Conservation (phyloP, 495 filamentous ascomycete species). For the Amorphotheca resinae region DNA sequence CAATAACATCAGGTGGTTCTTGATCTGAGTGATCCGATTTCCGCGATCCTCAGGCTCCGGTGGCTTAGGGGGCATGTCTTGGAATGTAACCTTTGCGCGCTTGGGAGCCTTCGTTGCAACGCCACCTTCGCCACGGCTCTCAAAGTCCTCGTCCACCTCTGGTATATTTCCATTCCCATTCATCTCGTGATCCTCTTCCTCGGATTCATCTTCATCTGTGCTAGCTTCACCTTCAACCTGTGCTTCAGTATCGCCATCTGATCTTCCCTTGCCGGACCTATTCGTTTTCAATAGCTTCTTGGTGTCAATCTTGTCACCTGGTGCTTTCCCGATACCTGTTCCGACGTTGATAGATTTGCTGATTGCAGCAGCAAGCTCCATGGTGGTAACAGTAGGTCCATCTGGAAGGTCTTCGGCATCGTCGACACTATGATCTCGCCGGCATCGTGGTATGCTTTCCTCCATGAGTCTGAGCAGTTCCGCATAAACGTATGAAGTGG, state of each 20-base stretch:
- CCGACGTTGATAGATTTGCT: constrained; percentile 29
- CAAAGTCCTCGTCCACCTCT: constrained; percentile 17
- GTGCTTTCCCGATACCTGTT: constrained; percentile 17
- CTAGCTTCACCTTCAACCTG: constrained; percentile 29
- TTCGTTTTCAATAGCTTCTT: constrained; percentile 4
- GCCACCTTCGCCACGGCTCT: constrained; percentile 23
- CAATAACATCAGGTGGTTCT: constrained; percentile 67
- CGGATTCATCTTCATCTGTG: constrained; percentile 14
- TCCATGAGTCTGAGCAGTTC: constrained; percentile 58
- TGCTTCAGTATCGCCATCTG: constrained; percentile 10
- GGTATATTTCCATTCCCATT: constrained; percentile 9
- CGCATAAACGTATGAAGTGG: constrained; percentile 62
- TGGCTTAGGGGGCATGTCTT: constrained; percentile 19
- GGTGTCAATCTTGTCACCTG: not conserved
- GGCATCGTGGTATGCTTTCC: constrained; percentile 51
- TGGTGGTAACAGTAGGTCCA: constrained; percentile 28
- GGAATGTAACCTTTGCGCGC: constrained; percentile 19
- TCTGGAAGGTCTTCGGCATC: constrained; percentile 34
- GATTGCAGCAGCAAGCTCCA: constrained; percentile 34
- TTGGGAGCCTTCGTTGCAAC: constrained; percentile 16
- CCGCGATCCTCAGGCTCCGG: constrained; percentile 18
- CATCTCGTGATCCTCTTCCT: constrained; percentile 17
- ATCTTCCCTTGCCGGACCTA: constrained; percentile 22
- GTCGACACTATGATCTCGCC: constrained; percentile 35
- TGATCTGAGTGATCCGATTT: constrained; percentile 41